phyloP scores from a whole-genome alignment of 257 asterid genomes.

The Sherardia arvensis region DNA sequence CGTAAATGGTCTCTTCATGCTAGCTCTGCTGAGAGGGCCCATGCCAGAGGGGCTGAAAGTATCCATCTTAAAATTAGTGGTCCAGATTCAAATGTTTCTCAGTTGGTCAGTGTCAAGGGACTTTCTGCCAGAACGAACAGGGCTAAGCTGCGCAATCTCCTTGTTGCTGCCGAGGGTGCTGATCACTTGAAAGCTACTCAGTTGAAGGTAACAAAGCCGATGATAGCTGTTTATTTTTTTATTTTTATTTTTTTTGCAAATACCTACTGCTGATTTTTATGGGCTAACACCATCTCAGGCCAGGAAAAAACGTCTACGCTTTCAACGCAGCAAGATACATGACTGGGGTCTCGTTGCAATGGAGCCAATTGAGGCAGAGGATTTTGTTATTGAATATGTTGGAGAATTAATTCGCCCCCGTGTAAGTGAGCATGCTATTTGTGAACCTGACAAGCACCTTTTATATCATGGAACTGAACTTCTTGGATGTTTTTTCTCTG shows the following conservation, averaged over 20 bases:
- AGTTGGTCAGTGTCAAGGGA: slow-evolving; percentile 53
- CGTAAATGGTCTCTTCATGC: slow-evolving; percentile 81
- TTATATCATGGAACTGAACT: neutral
- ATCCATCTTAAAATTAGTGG: slow-evolving; percentile 28
- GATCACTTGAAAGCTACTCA: slow-evolving; percentile 94
- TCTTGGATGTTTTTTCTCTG: neutral
- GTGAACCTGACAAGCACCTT: neutral
- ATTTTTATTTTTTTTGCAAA: neutral
- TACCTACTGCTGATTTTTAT: slow-evolving; percentile 7
- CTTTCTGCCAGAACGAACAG: slow-evolving; percentile 95
- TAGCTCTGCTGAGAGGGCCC: slow-evolving; percentile 71
- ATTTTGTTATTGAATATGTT: slow-evolving; percentile 95
- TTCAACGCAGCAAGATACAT: slow-evolving; percentile 94
- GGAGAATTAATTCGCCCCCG: slow-evolving; percentile 95
- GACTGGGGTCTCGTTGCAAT: slow-evolving; percentile 97
- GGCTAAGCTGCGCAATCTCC: slow-evolving; percentile 85
- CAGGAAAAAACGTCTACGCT: slow-evolving; percentile 80
- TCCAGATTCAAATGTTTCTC: slow-evolving; percentile 40
- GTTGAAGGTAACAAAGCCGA: slow-evolving; percentile 54
- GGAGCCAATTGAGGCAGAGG: slow-evolving; percentile 98
- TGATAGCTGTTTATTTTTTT: slow-evolving; percentile 6
- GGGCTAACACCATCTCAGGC: slow-evolving; percentile 42
- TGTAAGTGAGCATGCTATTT: slow-evolving; percentile 37
- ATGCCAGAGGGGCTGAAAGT: slow-evolving; percentile 47
- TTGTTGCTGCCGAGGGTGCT: slow-evolving; percentile 99